These are phyloP conservation scores for Remersonia thermophila DNA, from an alignment of 2,329 filamentous ascomycete species.

Conservation along the genomic window DNA sequence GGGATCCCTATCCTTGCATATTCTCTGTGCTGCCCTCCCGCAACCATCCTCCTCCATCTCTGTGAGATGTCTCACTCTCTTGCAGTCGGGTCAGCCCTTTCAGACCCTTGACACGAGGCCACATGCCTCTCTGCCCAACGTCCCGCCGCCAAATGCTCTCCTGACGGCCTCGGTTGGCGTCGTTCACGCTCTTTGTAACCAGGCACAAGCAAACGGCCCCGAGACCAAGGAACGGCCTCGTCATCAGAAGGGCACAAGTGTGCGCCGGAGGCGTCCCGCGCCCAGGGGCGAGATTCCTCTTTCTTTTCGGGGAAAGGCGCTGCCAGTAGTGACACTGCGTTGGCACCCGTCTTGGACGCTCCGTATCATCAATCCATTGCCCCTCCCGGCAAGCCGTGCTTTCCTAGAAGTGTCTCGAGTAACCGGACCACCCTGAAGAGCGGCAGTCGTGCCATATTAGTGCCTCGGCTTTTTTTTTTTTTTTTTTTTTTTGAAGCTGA, in stretches of 20 bases:
- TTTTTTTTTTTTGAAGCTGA: too few relatives aligned
- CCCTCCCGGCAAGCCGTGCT: too few relatives aligned
- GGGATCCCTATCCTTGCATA: background rate
- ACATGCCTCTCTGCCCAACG: conserved; percentile 6
- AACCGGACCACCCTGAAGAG: too few relatives aligned
- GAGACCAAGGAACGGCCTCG: background rate
- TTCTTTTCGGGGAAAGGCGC: too few relatives aligned
- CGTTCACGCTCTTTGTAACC: conserved; percentile 9
- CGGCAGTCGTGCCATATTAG: too few relatives aligned
- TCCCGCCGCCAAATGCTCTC: background rate
- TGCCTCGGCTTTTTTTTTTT: background rate
- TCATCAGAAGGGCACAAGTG: conserved; percentile 12
- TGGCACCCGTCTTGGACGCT: too few relatives aligned
- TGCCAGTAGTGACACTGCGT: too few relatives aligned
- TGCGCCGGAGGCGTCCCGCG: conserved; percentile 5
- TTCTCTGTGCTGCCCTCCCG: background rate
- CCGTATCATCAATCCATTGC: too few relatives aligned
- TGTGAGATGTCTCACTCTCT: conserved; percentile 8
- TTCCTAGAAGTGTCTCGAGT: too few relatives aligned
- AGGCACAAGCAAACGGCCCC: conserved; percentile 10
- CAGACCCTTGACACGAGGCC: conserved; percentile 2
- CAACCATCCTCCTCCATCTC: background rate
- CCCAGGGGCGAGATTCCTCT: too few relatives aligned
- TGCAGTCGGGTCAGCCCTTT: background rate
- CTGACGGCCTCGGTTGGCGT: conserved; percentile 6